phyloP scores from a whole-genome alignment of 2,329 filamentous ascomycete species.

The Aspergillus ruber region DNA sequence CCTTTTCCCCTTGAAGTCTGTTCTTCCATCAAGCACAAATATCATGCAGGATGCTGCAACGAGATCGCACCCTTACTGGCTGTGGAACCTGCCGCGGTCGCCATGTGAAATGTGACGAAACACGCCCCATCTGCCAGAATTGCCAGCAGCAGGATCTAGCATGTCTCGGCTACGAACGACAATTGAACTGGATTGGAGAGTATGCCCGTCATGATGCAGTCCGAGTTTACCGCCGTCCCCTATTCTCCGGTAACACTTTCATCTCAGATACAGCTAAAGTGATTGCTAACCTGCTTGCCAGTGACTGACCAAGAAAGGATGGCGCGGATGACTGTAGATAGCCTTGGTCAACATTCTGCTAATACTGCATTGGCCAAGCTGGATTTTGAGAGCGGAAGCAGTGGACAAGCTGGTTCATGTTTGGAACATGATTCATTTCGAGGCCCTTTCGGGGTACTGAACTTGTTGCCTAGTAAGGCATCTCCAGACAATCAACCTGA shows the following conservation, averaged over 20 bases:
- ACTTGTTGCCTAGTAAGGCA: not conserved
- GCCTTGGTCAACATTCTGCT: not conserved
- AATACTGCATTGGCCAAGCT: constrained; percentile 1
- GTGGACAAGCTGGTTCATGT: too few relatives aligned
- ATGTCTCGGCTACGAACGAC: constrained; percentile 2
- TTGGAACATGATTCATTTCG: not conserved
- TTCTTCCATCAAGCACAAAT: too few relatives aligned
- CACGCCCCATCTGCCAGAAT: constrained; percentile 1
- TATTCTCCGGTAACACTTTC: constrained; percentile 2
- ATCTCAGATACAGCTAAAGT: too few relatives aligned
- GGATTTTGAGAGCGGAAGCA: not conserved
- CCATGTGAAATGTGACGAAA: constrained; percentile 6
- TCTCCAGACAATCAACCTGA: not conserved
- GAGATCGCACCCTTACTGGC: constrained; percentile 4
- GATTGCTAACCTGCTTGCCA: not conserved
- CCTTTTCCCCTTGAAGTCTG: too few relatives aligned
- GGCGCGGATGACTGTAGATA: not conserved
- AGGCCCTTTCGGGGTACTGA: constrained; percentile 6
- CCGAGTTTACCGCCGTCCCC: not conserved
- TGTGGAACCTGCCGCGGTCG: constrained; percentile 6
- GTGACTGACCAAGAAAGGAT: not conserved
- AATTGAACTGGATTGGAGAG: constrained; percentile 3
- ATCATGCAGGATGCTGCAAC: too few relatives aligned
- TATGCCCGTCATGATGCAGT: constrained; percentile 1
- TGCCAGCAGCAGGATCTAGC: constrained; percentile 1